A percentile compares a stretch with the other conserved stretches of the same genome.
phyloP scores from a whole-genome alignment of 345 rosid species.

The Camelina sativa region DNA sequence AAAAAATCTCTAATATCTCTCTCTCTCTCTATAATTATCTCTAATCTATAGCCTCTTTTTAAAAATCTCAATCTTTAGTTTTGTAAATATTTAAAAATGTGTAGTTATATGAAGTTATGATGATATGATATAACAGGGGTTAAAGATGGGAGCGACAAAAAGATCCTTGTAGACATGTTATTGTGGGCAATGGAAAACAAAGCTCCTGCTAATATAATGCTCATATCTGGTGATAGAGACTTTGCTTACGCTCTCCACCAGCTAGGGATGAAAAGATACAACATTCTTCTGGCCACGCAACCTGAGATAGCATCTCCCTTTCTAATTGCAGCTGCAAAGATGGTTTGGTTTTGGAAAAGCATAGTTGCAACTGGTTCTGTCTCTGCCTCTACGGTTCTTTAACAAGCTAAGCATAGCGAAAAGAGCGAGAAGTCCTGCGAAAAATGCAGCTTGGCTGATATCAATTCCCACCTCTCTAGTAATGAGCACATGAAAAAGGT shows the following conservation, averaged over 20 bases:
- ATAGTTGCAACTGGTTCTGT: constrained; percentile 48
- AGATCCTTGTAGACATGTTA: constrained; percentile 80
- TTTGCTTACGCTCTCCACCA: constrained; percentile 86
- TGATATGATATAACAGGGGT: constrained; percentile 53
- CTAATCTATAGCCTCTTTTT: neutral
- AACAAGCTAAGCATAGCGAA: constrained; percentile 45
- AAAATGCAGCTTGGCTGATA: constrained; percentile 44
- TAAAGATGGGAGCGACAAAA: constrained; percentile 87
- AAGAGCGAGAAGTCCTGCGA: constrained; percentile 38
- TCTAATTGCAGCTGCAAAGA: constrained; percentile 51
- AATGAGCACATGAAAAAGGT: too few species aligned
- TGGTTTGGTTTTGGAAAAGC: constrained; percentile 71
- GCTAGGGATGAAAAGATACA: constrained; percentile 76
- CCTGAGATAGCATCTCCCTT: constrained; percentile 65
- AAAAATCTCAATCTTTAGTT: neutral
- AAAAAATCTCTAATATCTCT: neutral
- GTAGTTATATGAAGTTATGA: neutral
- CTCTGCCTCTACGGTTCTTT: constrained; percentile 31
- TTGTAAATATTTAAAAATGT: neutral
- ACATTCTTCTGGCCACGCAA: constrained; percentile 74
- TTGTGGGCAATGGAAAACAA: constrained; percentile 85
- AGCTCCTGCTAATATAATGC: constrained; percentile 72
- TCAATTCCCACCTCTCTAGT: neutral
- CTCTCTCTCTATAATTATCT: constrained; percentile 4
- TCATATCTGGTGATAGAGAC: constrained; percentile 82